Evolutionary conservation across 768 basidiomycete species (phyloP).

Genomic region (Agrocybe pediades): DNA sequence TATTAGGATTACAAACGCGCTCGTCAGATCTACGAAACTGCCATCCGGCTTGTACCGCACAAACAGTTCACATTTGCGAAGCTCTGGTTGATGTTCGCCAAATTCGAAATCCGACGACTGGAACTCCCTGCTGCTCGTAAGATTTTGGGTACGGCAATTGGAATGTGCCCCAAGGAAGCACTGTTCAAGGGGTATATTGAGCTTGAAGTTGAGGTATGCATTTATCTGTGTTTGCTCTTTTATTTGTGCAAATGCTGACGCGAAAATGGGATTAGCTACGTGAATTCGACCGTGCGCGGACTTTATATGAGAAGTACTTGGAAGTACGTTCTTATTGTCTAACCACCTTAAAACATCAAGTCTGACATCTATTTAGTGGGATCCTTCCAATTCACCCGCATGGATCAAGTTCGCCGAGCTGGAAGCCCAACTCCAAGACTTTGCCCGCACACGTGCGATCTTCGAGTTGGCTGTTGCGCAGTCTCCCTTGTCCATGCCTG

Average conservation of each 20-base stretch:
- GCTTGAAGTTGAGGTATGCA: slow-evolving; percentile 84
- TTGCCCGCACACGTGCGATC: slow-evolving; percentile 86
- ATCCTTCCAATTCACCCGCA: slow-evolving; percentile 86
- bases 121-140: slow-evolving; percentile 86
- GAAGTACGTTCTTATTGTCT: slow-evolving; percentile 69
- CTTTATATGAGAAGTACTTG: slow-evolving; percentile 91
- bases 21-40: slow-evolving; percentile 91
- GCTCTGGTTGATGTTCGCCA: slow-evolving; percentile 90
- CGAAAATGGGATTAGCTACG: slow-evolving; percentile 60
- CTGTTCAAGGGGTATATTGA: slow-evolving; percentile 97
- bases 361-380: slow-evolving; percentile 51
- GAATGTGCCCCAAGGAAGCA: slow-evolving; percentile 94
- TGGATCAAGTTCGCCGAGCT: slow-evolving; percentile 98
- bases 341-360: too few species aligned
- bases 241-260: slow-evolving; percentile 3
- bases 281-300: slow-evolving; percentile 94
- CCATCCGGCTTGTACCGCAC: slow-evolving; percentile 87
- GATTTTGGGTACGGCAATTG: slow-evolving; percentile 86
- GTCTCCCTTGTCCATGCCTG: slow-evolving; percentile 89
- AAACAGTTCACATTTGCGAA: slow-evolving; percentile 98
- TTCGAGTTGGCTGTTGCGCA: slow-evolving; percentile 92
- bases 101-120: slow-evolving; percentile 86
- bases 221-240: slow-evolving; percentile 23
- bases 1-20: slow-evolving; percentile 79
- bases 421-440: slow-evolving; percentile 85